phyloP scores from a whole-genome alignment of 2,329 filamentous ascomycete species.

The Esteya vermicola region DNA sequence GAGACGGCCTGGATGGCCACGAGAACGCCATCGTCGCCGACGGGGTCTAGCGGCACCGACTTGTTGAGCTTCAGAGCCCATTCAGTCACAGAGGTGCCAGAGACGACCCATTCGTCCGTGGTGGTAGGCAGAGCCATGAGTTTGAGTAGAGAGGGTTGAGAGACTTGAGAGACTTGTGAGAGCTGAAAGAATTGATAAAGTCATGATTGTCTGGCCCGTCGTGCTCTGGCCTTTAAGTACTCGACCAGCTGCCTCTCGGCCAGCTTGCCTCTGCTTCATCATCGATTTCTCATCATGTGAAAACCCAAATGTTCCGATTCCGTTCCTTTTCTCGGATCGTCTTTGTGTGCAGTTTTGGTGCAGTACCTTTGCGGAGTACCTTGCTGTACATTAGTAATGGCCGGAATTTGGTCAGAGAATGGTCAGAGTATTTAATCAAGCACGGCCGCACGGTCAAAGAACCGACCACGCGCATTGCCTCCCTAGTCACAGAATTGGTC shows the following conservation, averaged over 20 bases:
- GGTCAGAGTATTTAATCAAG: not conserved
- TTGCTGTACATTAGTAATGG: too few species aligned
- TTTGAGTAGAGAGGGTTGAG: not conserved
- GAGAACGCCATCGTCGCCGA: constrained; percentile 58
- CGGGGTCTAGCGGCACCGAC: not conserved
- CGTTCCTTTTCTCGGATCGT: too few species aligned
- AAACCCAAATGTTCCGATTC: too few species aligned
- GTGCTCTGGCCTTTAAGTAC: too few species aligned
- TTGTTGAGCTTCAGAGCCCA: not conserved
- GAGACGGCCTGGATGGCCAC: constrained; percentile 45
- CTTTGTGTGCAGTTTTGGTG: too few species aligned
- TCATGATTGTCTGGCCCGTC: too few species aligned
- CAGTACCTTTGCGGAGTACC: too few species aligned
- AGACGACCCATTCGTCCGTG: not conserved
- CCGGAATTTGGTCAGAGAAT: not conserved
- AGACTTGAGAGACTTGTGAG: not conserved
- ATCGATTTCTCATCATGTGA: not conserved
- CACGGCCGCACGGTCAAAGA: too few species aligned
- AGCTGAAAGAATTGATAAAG: not conserved
- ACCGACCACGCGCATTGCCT: too few species aligned
- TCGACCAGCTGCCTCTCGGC: too few species aligned
- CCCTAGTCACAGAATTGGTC: too few species aligned
- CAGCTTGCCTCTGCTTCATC: too few species aligned
- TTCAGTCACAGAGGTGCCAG: not conserved
- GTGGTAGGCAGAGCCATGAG: not conserved